phyloP scores from a whole-genome alignment of 768 basidiomycete genomes.

The Chiua virens region DNA sequence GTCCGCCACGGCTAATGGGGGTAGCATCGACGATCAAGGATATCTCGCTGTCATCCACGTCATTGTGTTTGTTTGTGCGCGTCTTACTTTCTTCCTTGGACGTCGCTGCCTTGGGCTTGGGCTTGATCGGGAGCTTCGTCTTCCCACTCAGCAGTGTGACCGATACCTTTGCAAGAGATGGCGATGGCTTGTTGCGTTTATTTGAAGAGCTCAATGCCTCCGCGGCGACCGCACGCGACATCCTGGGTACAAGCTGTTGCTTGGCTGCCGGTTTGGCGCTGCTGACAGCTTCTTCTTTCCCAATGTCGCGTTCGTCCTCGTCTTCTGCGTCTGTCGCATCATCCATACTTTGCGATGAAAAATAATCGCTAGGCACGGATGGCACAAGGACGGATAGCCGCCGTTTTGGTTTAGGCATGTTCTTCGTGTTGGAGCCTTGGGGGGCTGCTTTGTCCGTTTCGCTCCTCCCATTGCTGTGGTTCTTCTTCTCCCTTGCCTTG shows the following conservation, averaged over 20 bases:
- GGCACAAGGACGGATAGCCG: constrained; percentile 31
- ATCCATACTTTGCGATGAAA: constrained; percentile 15
- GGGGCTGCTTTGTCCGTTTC: background rate
- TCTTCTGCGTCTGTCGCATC: background rate
- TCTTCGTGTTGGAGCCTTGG: background rate
- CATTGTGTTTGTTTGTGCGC: background rate
- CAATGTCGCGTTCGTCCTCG: background rate
- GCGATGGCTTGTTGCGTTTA: constrained; percentile 6
- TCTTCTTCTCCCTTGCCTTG: constrained; percentile 1
- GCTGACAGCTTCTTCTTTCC: too few species aligned
- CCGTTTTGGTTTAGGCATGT: constrained; percentile 14
- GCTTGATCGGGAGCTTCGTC: background rate
- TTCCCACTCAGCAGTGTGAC: background rate
- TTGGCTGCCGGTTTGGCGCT: too few species aligned
- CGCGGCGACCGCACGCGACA: too few species aligned
- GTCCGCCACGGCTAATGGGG: constrained; percentile 18
- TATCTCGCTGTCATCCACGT: background rate
- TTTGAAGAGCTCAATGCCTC: too few species aligned
- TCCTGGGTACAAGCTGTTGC: too few species aligned
- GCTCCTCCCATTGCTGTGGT: background rate
- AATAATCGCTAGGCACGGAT: constrained; percentile 24
- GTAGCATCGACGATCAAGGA: constrained; percentile 12
- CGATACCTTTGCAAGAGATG: constrained; percentile 15
- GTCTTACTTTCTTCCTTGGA: background rate
- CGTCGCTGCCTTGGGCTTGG: background rate